Evolutionary conservation across 108 stramenopile species (phyloP).

Genomic region (Schizochytrium sp.): DNA sequence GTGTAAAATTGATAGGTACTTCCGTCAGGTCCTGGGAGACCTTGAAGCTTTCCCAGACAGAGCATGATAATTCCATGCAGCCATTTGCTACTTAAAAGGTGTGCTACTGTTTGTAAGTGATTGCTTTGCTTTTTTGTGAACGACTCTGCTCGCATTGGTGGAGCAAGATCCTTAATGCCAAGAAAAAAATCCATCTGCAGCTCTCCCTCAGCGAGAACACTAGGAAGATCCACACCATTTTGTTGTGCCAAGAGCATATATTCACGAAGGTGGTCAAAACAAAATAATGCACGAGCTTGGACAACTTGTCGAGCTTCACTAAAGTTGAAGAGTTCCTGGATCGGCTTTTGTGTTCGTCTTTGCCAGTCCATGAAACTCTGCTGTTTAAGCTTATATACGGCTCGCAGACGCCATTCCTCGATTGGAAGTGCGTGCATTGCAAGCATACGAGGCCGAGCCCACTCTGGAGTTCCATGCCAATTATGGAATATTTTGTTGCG

Average conservation of each 20-base stretch:
- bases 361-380: background rate
- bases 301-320: background rate
- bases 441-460: conserved; percentile 41
- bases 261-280: background rate
- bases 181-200: background rate
- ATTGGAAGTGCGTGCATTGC: background rate
- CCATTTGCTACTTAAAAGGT: conserved; percentile 31
- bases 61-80: conserved; percentile 45
- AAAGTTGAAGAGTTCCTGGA: background rate
- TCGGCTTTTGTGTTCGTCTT: background rate
- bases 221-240: background rate
- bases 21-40: conserved; percentile 9
- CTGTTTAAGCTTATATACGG: background rate
- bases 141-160: background rate
- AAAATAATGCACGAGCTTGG: background rate
- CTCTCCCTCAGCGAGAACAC: background rate
- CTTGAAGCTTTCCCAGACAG: conserved; percentile 22
- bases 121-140: conserved; percentile 19
- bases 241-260: background rate
- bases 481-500: background rate
- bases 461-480: background rate
- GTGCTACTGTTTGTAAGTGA: conserved; percentile 16
- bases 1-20: conserved; percentile 26
- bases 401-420: background rate
- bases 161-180: background rate